Evolutionary conservation across 2,329 filamentous ascomycete species (phyloP).

Genomic region (Cladosporium sphaerospermum): DNA sequence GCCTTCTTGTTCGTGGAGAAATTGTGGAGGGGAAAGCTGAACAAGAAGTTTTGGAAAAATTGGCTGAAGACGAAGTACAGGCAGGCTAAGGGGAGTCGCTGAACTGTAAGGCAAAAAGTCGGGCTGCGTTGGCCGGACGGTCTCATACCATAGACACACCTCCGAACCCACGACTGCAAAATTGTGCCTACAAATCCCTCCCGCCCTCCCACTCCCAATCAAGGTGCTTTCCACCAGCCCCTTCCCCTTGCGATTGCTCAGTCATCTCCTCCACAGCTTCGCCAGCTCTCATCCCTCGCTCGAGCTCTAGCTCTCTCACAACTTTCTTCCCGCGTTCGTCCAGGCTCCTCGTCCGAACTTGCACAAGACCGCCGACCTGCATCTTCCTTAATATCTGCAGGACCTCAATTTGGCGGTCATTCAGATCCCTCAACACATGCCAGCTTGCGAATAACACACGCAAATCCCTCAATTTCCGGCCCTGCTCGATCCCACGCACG

Average conservation of each 20-base stretch:
- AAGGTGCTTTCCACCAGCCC: background rate
- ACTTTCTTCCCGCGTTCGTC: constrained; percentile 12
- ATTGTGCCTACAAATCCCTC: too few relatives aligned
- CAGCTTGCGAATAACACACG: constrained; percentile 16
- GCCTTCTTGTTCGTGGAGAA: too few relatives aligned
- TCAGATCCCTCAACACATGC: constrained; percentile 12
- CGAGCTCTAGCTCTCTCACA: constrained; percentile 13
- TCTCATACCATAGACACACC: too few relatives aligned
- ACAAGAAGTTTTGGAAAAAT: too few relatives aligned
- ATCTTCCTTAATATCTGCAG: constrained; percentile 16
- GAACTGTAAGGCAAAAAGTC: too few relatives aligned
- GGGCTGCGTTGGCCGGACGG: too few relatives aligned
- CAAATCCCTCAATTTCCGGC: constrained; percentile 14
- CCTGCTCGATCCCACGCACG: constrained; percentile 16
- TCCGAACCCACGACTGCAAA: too few relatives aligned
- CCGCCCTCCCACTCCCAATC: constrained; percentile 11
- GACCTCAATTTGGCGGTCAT: constrained; percentile 8
- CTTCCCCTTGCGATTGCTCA: background rate
- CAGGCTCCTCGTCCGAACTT: constrained; percentile 16
- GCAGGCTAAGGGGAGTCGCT: too few relatives aligned
- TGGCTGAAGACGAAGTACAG: too few relatives aligned
- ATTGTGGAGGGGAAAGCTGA: too few relatives aligned
- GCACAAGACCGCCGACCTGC: constrained; percentile 17
- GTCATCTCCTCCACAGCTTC: background rate
- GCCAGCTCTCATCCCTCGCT: constrained; percentile 15